A percentile compares a stretch with the other conserved stretches of the same genome.
These are phyloP conservation scores for Dinochytrium kinnereticum DNA, from an alignment of 371 early-diverging fungal species.

Conservation along the genomic window DNA sequence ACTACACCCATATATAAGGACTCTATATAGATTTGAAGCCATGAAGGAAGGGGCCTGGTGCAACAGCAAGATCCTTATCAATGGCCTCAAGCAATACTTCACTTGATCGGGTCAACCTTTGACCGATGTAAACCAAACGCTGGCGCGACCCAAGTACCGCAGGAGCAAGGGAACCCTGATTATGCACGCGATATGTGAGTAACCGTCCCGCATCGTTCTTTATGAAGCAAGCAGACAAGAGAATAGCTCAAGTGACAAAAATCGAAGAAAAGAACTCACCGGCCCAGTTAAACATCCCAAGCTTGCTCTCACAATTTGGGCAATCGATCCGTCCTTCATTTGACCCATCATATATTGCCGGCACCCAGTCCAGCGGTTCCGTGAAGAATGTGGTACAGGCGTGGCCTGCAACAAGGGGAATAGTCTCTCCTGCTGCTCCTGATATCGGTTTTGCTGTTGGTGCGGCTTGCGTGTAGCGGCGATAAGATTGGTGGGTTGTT, in stretches of 20 bases:
- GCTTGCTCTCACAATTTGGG: constrained; percentile 81
- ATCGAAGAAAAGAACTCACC: not conserved
- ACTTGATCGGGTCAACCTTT: constrained; percentile 63
- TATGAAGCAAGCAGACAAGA: not conserved
- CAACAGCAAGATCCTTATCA: no score
- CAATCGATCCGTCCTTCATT: constrained; percentile 80
- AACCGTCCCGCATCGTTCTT: no score
- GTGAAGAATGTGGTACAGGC: constrained; percentile 79
- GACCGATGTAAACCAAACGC: constrained; percentile 81
- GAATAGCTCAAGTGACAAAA: not conserved
- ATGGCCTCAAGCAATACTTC: no score
- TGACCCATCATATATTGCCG: constrained; percentile 59
- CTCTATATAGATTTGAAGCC: no score
- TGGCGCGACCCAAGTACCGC: constrained; percentile 87
- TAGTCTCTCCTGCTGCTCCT: not conserved
- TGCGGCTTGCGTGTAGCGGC: constrained; percentile 60
- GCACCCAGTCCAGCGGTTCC: constrained; percentile 88
- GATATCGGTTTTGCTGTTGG: constrained; percentile 29
- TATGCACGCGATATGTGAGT: no score
- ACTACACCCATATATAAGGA: no score
- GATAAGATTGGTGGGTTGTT: constrained; percentile 4
- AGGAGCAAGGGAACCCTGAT: constrained; percentile 74
- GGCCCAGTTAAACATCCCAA: constrained; percentile 86
- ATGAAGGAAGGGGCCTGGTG: no score
- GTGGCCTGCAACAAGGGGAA: not conserved